Evolutionary conservation across 2,329 filamentous ascomycete genomes (phyloP), one percentile per base, ranked within the genome.

Genomic region (Phialophora macrospora): DNA sequence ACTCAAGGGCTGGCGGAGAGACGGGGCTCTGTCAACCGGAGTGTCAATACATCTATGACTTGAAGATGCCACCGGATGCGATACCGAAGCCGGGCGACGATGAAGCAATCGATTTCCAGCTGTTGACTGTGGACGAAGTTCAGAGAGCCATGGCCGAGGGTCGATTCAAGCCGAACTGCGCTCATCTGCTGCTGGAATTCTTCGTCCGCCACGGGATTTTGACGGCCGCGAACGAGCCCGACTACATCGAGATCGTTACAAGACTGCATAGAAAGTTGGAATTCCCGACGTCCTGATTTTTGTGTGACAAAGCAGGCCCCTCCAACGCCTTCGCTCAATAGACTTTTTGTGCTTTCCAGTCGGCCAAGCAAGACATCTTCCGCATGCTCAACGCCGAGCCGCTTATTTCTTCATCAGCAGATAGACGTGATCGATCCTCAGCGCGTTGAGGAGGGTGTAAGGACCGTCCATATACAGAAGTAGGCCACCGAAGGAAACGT

Each of bases 351-450:
- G 60, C 34, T 48, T 54, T 22, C 38, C 17, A 48, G 34, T 49
- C 26, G 12, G 22, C 44, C 52, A 38, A 51, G 41, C 11, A 61
- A 48, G 17, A 55, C 44, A 55, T 44, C 46, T 44, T 17, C 17
- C 28, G 17, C 24, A 26, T 57, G 49, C 32, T 32, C n/a, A n/a
- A 7, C 20, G 17, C 34, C 28, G 20, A 51, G 34, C 52, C 48
- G 7, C 68, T 75, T 77, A 94, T 88, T 96, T 97, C 87, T 97
- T 99, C 73, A 96, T 83, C 67, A 98, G 85, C 67, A 99, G 85
- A 77, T 99, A 99, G 70, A 96, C 88, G 76, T 97, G 90, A 77
- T 99, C 95, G 74, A 97, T 94, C 73, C 93, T 88, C 75, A 99
- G 81, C 30, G 93, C 90, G 38, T 91, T 96, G 69, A 99, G 87